Percentiles rank a stretch among this genome's conserved stretches.
Evolutionary conservation across 768 basidiomycete genomes (phyloP).

Genomic region (Lactarius trivialis): DNA sequence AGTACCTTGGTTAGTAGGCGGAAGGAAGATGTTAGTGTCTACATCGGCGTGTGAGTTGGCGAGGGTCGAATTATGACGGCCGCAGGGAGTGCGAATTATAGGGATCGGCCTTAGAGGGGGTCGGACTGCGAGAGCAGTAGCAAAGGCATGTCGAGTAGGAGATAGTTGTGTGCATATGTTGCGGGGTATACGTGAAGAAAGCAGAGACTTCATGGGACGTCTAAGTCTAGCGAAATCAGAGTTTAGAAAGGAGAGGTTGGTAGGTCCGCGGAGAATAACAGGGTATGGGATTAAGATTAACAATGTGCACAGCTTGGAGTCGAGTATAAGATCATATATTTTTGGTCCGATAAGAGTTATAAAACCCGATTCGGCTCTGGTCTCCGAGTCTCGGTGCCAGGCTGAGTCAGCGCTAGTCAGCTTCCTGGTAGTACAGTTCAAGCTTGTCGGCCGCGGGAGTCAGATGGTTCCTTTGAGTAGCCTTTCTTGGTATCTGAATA

Average conservation of each 20-base stretch:
- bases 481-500: no score
- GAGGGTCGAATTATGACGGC: constrained; percentile 10
- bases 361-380: no score
- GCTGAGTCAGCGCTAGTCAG: no score
- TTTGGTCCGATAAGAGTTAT: neutral
- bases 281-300: no score
- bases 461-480: no score
- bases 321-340: neutral
- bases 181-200: constrained; percentile 12
- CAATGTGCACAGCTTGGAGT: neutral
- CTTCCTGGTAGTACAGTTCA: no score
- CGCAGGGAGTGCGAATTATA: neutral
- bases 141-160: neutral
- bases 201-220: neutral
- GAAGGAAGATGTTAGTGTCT: neutral
- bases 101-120: neutral
- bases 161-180: neutral
- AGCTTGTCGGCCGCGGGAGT: no score
- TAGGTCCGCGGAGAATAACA: neutral
- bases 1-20: neutral
- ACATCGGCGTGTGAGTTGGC: neutral
- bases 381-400: no score
- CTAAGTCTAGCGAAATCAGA: neutral
- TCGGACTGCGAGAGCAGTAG: neutral
- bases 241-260: neutral